Evolutionary conservation across 371 early-diverging fungal species (phyloP), one percentile per base, ranked within the genome.

Genomic region (Pancytospora philotis): DNA sequence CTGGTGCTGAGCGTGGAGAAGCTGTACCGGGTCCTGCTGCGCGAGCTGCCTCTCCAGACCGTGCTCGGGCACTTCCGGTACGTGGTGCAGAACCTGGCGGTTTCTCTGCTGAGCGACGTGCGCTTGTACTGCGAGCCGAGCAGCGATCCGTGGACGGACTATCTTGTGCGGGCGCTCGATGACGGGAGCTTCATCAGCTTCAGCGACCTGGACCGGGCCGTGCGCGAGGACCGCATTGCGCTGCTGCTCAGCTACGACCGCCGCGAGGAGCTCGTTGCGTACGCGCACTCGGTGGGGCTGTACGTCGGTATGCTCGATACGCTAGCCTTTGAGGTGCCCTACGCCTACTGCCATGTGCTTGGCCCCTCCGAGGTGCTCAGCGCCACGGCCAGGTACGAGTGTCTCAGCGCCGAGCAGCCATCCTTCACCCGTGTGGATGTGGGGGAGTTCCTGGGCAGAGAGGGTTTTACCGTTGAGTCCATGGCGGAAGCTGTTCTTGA

Each of bases 161-260:
- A 58, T 1, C 31, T 62, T 22, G 55, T 39, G 45, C 52, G 60
- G 52, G 57, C 37, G 58, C 25, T 75, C 0, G 53, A 61, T 35
- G 55, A 58, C 19, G 28, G 49, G 4, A 52, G 8, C 4, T 60
- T 13, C 61, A 19, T 60, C 6, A 8, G 25, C 25, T 27, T 65
- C 37, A 32, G 16, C 13, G 38, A 52, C 19, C 31, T 64, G 0
- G 39, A 55, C 37, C 55, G 56, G 4, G 51, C 50, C 45, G 37
- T 68, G 28, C 38, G 62, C 52, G 59, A 71, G 57, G 66, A 68
- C 25, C 63, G 71, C 28, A 70, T 75, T 6, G 75, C 75, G 10
- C 36, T 71, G 35, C 69, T 67, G 36, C 39, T 75, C 8, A 22
- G n/a, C 6, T 27, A 16, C 4, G 10, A 4, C 8, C 22, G 34